Evolutionary conservation across 2,329 filamentous ascomycete species (phyloP).

Genomic region (Pseudogymnoascus sp.): DNA sequence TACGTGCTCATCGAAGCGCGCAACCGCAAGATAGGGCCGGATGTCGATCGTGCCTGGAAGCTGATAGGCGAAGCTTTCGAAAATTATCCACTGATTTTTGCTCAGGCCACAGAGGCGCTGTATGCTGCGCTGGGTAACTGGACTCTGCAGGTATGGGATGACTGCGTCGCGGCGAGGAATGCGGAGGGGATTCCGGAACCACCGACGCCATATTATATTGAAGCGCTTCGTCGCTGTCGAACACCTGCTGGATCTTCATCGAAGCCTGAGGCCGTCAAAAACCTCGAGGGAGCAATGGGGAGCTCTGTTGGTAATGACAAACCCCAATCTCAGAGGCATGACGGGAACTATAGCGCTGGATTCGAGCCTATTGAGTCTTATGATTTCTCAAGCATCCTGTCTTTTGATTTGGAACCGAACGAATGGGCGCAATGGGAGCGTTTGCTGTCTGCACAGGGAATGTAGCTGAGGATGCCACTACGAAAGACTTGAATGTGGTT

Average conservation of each 20-base stretch:
- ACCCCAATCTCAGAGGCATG: not conserved
- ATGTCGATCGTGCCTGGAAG: constrained; percentile 28
- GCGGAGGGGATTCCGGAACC: constrained; percentile 21
- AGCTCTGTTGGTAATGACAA: not conserved
- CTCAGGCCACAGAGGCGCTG: constrained; percentile 22
- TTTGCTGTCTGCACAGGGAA: constrained; percentile 21
- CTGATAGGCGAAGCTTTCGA: constrained; percentile 25
- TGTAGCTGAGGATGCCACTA: not conserved
- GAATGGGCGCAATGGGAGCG: constrained; percentile 31
- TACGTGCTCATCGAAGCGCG: constrained; percentile 30
- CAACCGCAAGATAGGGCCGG: constrained; percentile 24
- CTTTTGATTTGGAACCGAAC: constrained; percentile 27
- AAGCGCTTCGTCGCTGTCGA: constrained; percentile 22
- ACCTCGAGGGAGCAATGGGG: not conserved
- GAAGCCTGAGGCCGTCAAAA: not conserved
- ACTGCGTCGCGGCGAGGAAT: constrained; percentile 22
- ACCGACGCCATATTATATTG: constrained; percentile 22
- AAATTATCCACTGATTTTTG: constrained; percentile 22
- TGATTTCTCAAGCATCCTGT: constrained; percentile 24
- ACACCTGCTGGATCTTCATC: constrained; percentile 7
- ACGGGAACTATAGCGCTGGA: constrained; percentile 6
- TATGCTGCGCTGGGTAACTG: constrained; percentile 28
- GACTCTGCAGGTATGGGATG: constrained; percentile 28
- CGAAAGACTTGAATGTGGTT: not conserved
- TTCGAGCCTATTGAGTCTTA: constrained; percentile 18